phyloP scores from a whole-genome alignment of 495 filamentous ascomycete genomes.

The Penicillium arizonense region DNA sequence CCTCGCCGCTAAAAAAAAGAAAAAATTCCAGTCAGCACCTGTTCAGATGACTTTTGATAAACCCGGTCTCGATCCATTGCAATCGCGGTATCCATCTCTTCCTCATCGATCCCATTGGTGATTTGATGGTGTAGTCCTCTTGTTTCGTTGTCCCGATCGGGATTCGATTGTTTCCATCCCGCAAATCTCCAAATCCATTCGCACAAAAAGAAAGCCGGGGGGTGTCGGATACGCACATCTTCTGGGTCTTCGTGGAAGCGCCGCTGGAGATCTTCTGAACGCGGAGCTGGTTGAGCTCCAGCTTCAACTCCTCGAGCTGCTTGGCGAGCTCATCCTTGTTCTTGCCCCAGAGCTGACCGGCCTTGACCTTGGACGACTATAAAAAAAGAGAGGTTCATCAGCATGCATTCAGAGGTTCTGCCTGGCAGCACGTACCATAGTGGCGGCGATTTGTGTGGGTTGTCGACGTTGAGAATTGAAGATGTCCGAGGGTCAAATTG shows the following conservation, averaged over 20 bases:
- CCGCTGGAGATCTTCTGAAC: conserved; percentile 96
- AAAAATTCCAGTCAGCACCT: conserved; percentile 24
- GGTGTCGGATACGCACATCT: conserved; percentile 72
- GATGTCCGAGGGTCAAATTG: conserved; percentile 46
- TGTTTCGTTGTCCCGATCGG: conserved; percentile 6
- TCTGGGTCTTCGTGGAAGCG: conserved; percentile 89
- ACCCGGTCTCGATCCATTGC: neutral
- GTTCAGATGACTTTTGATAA: conserved; percentile 5
- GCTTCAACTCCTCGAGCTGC: conserved; percentile 92
- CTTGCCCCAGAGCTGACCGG: conserved; percentile 95
- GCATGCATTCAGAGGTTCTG: conserved; percentile 9
- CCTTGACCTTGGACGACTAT: conserved; percentile 92
- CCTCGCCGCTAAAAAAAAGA: conserved; percentile 75
- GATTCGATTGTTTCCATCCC: conserved; percentile 18
- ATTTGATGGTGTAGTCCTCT: conserved; percentile 5
- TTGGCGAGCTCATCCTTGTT: conserved; percentile 94
- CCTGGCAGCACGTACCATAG: conserved; percentile 42
- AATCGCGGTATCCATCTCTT: neutral
- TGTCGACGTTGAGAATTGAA: conserved; percentile 53
- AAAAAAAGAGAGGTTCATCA: conserved; percentile 20
- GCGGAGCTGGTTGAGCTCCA: conserved; percentile 86
- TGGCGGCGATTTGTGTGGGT: conserved; percentile 48
- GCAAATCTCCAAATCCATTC: conserved; percentile 18
- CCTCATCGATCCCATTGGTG: neutral
- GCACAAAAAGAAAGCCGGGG: conserved; percentile 11